Evolutionary conservation across 768 basidiomycete species (phyloP).

Genomic region (Favolaschia claudopus): DNA sequence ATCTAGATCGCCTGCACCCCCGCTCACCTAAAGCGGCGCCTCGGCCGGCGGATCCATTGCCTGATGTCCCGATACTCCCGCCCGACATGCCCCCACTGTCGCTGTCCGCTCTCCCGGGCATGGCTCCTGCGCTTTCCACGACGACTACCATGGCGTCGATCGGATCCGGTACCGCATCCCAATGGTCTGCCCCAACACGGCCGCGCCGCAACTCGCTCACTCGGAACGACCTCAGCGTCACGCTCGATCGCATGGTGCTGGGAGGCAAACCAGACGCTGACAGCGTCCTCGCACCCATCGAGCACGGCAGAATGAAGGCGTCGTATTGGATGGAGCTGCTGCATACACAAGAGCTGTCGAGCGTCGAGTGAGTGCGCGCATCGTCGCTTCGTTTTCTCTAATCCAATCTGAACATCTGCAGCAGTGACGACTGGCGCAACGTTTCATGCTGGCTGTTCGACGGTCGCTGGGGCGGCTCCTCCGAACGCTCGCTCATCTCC

Average conservation of each 20-base stretch:
- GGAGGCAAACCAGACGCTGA: constrained; percentile 59
- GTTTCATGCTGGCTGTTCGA: constrained; percentile 72
- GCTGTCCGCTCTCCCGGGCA: constrained; percentile 57
- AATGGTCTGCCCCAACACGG: constrained; percentile 39
- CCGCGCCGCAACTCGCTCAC: constrained; percentile 53
- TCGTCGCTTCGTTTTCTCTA: constrained; percentile 5
- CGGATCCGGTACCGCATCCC: constrained; percentile 43
- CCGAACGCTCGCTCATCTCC: constrained; percentile 60
- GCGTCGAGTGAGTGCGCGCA: constrained; percentile 56
- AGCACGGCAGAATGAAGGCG: constrained; percentile 73
- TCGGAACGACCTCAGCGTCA: constrained; percentile 64
- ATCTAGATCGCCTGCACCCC: constrained; percentile 45
- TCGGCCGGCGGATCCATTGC: constrained; percentile 42
- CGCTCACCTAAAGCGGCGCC: constrained; percentile 45
- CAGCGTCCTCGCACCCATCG: constrained; percentile 46
- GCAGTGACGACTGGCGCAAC: constrained; percentile 49
- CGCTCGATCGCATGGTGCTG: constrained; percentile 73
- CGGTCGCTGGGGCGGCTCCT: constrained; percentile 64
- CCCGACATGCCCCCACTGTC: constrained; percentile 54
- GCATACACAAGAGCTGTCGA: constrained; percentile 53
- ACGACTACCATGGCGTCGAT: constrained; percentile 61
- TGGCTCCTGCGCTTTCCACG: constrained; percentile 61
- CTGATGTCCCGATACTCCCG: constrained; percentile 49
- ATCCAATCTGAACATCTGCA: constrained; percentile 31
- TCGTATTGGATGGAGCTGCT: constrained; percentile 78